These are phyloP conservation scores for Fusarium nisikadoi DNA, from an alignment of 2,329 filamentous ascomycete species.

Conservation along the genomic window DNA sequence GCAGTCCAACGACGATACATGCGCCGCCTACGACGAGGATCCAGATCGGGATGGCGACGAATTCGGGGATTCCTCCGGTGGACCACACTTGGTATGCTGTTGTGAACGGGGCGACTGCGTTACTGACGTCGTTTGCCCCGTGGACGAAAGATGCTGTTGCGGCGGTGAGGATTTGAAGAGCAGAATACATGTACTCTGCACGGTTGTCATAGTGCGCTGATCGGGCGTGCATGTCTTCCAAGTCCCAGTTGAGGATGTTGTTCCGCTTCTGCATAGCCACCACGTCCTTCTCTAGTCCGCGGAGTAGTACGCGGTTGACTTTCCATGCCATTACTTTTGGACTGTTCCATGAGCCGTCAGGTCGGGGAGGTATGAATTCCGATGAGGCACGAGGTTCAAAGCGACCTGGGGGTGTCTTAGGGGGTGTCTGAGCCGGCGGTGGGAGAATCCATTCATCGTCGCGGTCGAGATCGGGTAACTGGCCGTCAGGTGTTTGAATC, in stretches of 20 bases:
- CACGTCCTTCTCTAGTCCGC: constrained; percentile 61
- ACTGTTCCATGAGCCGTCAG: constrained; percentile 53
- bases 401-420: constrained; percentile 16
- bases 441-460: constrained; percentile 49
- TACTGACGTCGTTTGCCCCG: constrained; percentile 75
- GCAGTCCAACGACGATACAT: constrained; percentile 65
- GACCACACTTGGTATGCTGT: constrained; percentile 71
- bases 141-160: constrained; percentile 73
- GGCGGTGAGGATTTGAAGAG: constrained; percentile 69
- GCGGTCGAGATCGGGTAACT: constrained; percentile 42
- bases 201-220: constrained; percentile 71
- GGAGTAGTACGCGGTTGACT: constrained; percentile 55
- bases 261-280: constrained; percentile 58
- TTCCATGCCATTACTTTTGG: constrained; percentile 55
- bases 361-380: constrained; percentile 48
- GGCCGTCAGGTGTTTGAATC: constrained; percentile 44
- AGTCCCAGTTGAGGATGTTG: constrained; percentile 60
- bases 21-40: constrained; percentile 65
- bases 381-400: constrained; percentile 16
- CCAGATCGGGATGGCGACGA: constrained; percentile 67
- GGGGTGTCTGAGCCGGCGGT: constrained; percentile 43
- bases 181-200: constrained; percentile 70
- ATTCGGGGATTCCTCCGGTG: constrained; percentile 55
- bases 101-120: constrained; percentile 70
- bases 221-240: constrained; percentile 63